Conservation (phyloP, 148 eudicot species). For the Tetragonia tetragonoides region DNA sequence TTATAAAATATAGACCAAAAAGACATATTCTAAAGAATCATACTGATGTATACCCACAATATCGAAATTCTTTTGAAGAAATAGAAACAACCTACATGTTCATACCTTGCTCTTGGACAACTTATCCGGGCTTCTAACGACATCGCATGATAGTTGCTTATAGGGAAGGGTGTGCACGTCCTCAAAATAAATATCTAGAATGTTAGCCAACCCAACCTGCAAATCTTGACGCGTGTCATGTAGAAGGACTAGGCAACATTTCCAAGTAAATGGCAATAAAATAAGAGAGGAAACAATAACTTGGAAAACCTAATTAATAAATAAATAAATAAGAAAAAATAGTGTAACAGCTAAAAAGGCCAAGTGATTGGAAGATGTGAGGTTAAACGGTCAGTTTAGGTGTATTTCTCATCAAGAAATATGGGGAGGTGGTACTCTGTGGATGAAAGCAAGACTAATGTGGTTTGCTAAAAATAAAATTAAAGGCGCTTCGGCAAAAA, state of each 20-base stretch:
- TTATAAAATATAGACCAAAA: neutral
- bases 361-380: too few species aligned
- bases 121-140: slow-evolving; percentile 42
- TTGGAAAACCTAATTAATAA: too few species aligned
- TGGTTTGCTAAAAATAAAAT: too few species aligned
- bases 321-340: neutral
- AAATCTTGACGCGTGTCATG: slow-evolving; percentile 17
- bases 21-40: neutral
- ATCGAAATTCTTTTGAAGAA: neutral
- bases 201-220: slow-evolving; percentile 78
- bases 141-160: slow-evolving; percentile 54
- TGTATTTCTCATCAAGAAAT: too few species aligned
- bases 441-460: too few species aligned
- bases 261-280: neutral
- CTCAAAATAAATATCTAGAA: slow-evolving; percentile 83
- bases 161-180: slow-evolving; percentile 70
- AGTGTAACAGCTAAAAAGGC: too few species aligned
- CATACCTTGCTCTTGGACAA: slow-evolving; percentile 57
- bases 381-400: too few species aligned
- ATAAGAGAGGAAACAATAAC: neutral
- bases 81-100: slow-evolving; percentile 1
- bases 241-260: slow-evolving; percentile 1
- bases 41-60: neutral
- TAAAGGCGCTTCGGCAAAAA: too few species aligned
- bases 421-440: too few species aligned